Base-by-base conservation (phyloP, 2,329 filamentous ascomycete species). In the Microcyclospora tardicrescens region DNA sequence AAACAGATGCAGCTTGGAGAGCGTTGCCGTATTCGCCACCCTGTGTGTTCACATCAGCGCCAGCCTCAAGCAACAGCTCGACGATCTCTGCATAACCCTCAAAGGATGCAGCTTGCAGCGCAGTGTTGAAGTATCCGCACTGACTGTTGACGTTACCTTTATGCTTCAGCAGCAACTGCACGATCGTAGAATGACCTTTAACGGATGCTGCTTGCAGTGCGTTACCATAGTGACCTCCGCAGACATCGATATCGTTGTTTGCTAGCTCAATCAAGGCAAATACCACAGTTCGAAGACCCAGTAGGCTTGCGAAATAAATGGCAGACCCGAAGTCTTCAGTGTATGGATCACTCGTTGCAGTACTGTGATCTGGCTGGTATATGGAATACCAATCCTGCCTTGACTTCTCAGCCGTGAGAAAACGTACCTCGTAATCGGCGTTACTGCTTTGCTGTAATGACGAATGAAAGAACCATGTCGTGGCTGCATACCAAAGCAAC, bases 181-280 rank as follows among this genome's bases (percentile, higher is more conserved):
- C 30, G 30, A 32, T n/a, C n/a, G 10, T 30, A 10, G 10, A 10
- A 30, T 30, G 28, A n/a, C 28, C 28, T 33, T 11, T 31, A 6
- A 24, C 19, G 10, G 39, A 37, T 32, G 50, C 49, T n/a, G 32
- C 41, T 32, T 46, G 39, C 12, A 50, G 36, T 16, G 48, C 46
- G 27, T 33, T 50, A 34, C 39, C 38, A 15, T 36, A 37, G 13
- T 14, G 2, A 10, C 41, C 42, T 6, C 42, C 40, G 15, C 14
- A 28, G 14, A 30, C 35, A 29, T 49, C 34, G n/a, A 45, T 28
- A 27, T 43, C 32, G 28, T 40, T 43, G 27, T 47, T 29, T 10
- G 41, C 46, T 10, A 43, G 48, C 11, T 31, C 13, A n/a, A 51
- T 28, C 4, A 46, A 24, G 4, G 31, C 35, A n/a, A n/a, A 10